Evolutionary conservation across 139 green algal genomes (phyloP).

Genomic region (Chlorella sp.): DNA sequence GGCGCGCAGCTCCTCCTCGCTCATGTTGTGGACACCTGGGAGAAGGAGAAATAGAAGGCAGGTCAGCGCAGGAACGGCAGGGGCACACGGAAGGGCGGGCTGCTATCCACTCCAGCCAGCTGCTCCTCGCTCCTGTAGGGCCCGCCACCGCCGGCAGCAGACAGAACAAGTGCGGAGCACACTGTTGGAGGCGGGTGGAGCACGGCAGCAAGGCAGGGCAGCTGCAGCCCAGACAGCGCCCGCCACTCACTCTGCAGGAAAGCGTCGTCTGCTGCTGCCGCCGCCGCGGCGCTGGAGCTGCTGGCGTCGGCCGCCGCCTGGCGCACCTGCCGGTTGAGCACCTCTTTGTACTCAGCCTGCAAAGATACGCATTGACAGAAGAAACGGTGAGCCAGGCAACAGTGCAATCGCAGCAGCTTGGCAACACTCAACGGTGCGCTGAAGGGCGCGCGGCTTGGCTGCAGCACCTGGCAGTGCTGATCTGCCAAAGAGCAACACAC

Average conservation of each 20-base stretch:
- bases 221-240: not conserved
- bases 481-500: not conserved
- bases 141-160: no score
- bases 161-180: no score
- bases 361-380: not conserved
- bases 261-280: conserved; percentile 18
- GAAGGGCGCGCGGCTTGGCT: no score
- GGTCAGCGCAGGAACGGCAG: no score
- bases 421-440: no score
- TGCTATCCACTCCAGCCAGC: no score
- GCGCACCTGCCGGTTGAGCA: conserved; percentile 32
- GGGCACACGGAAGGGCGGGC: no score
- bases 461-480: no score
- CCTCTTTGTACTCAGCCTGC: conserved; percentile 44
- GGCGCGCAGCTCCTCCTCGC: conserved; percentile 38
- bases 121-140: no score
- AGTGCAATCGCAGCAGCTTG: no score
- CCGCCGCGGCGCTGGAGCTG: conserved; percentile 14
- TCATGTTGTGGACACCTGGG: conserved; percentile 33
- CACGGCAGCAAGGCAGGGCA: not conserved
- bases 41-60: no score
- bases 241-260: conserved; percentile 36
- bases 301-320: conserved; percentile 3
- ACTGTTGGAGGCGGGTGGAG: no score
- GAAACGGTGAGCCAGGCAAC: not conserved